phyloP scores from a whole-genome alignment of 768 basidiomycete genomes.

The Amanita pseudoporphyria region DNA sequence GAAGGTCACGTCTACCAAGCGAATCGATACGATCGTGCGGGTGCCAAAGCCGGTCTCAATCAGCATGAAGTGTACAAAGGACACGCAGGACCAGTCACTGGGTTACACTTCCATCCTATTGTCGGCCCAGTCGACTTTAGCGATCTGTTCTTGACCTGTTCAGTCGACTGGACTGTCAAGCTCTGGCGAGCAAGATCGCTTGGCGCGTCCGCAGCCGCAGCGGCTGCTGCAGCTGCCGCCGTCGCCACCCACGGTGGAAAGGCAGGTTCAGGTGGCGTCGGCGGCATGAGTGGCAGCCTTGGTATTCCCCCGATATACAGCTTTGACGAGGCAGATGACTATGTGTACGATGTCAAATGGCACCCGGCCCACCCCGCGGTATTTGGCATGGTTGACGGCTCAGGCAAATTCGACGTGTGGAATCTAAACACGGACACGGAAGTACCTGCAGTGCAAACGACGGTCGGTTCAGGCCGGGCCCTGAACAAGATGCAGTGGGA shows the following conservation, averaged over 20 bases:
- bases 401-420: slow-evolving; percentile 95
- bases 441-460: slow-evolving; percentile 87
- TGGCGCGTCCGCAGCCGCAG: slow-evolving; percentile 59
- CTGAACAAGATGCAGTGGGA: slow-evolving; percentile 98
- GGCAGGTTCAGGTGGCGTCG: neutral
- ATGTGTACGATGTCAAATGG: slow-evolving; percentile 98
- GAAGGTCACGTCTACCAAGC: slow-evolving; percentile 97
- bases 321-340: slow-evolving; percentile 97
- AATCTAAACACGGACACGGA: slow-evolving; percentile 96
- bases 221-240: slow-evolving; percentile 53
- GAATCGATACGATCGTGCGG: slow-evolving; percentile 93
- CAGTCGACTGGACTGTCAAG: slow-evolving; percentile 98
- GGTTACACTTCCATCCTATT: slow-evolving; percentile 89
- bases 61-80: slow-evolving; percentile 89
- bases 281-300: neutral
- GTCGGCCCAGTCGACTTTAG: slow-evolving; percentile 90
- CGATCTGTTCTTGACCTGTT: slow-evolving; percentile 87
- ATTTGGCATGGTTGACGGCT: slow-evolving; percentile 91
- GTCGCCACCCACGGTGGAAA: slow-evolving; percentile 29
- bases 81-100: slow-evolving; percentile 90
- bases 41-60: slow-evolving; percentile 92
- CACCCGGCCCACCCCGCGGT: slow-evolving; percentile 92
- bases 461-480: slow-evolving; percentile 68
- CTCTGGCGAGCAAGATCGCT: slow-evolving; percentile 83
- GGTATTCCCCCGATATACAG: slow-evolving; percentile 75